Conservation (phyloP, 2,329 filamentous ascomycete species). For the Blastomyces parvus region DNA sequence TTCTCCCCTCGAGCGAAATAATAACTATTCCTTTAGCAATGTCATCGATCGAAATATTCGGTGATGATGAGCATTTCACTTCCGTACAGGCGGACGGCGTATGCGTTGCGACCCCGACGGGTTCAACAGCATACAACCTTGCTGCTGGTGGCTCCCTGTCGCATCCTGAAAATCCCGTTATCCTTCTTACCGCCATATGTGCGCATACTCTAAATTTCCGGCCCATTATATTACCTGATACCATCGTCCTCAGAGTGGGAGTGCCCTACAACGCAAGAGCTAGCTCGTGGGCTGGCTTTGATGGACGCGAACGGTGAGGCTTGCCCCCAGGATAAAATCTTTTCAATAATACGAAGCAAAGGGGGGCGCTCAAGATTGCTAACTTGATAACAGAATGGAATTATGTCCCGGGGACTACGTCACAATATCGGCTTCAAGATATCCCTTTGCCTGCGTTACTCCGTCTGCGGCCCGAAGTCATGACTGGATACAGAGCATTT, state of each 20-base stretch:
- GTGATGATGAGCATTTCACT: conserved; percentile 81
- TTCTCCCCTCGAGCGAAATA: conserved; percentile 10
- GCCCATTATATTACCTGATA: conserved; percentile 90
- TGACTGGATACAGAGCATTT: conserved; percentile 44
- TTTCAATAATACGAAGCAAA: too few relatives aligned
- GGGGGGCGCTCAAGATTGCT: conserved; percentile 19
- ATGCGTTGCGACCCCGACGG: conserved; percentile 85
- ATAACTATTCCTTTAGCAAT: conserved; percentile 50
- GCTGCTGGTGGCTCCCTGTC: conserved; percentile 87
- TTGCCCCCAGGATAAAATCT: too few relatives aligned
- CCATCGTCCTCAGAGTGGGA: conserved; percentile 82
- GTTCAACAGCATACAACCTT: conserved; percentile 91
- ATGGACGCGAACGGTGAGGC: conserved; percentile 67
- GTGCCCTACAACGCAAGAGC: conserved; percentile 91
- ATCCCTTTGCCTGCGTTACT: conserved; percentile 44
- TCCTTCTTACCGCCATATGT: conserved; percentile 89
- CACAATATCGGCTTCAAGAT: conserved; percentile 43
- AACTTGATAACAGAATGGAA: conserved; percentile 32
- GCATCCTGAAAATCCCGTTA: conserved; percentile 78
- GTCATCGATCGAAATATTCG: conserved; percentile 83
- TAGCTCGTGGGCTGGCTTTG: conserved; percentile 94
- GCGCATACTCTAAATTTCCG: conserved; percentile 86
- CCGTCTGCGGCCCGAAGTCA: conserved; percentile 37
- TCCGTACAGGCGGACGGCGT: conserved; percentile 93
- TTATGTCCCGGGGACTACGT: conserved; percentile 43